These are phyloP conservation scores for Talaromyces sp. DNA, from an alignment of 2,329 filamentous ascomycete genomes.

Conservation along the genomic window DNA sequence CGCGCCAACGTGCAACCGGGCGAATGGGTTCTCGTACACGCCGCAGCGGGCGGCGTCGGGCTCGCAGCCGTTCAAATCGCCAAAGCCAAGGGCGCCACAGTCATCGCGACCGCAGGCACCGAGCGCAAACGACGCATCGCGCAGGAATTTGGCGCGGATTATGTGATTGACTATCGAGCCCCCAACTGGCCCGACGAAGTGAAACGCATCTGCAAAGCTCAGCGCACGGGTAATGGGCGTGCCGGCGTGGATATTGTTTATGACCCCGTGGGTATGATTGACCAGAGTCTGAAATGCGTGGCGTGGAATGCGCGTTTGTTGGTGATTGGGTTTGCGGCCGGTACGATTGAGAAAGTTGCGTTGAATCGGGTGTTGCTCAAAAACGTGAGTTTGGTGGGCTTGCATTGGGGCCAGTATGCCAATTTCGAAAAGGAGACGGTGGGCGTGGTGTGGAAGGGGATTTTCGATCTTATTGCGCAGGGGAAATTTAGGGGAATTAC, in stretches of 20 bases:
- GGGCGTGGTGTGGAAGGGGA: conserved; percentile 70
- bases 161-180: conserved; percentile 68
- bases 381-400: conserved; percentile 82
- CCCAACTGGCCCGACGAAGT: conserved; percentile 63
- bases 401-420: conserved; percentile 87
- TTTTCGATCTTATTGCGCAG: conserved; percentile 68
- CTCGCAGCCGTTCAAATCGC: conserved; percentile 89
- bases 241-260: conserved; percentile 85
- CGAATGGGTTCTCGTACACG: conserved; percentile 85
- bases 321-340: conserved; percentile 83
- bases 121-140: conserved; percentile 75
- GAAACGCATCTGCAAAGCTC: conserved; percentile 54
- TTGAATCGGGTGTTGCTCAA: conserved; percentile 90
- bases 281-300: conserved; percentile 81
- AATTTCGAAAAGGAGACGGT: conserved; percentile 66
- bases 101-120: conserved; percentile 87
- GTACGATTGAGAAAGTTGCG: conserved; percentile 82
- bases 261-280: conserved; percentile 87
- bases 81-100: conserved; percentile 83
- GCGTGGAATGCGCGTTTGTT: conserved; percentile 88
- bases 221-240: conserved; percentile 58
- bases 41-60: conserved; percentile 86
- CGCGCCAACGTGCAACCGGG: conserved; percentile 71
- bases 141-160: conserved; percentile 74
- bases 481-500: conserved; percentile 78